Evolutionary conservation across 2,329 filamentous ascomycete genomes (phyloP).

Genomic region (Paecilomyces sp.): DNA sequence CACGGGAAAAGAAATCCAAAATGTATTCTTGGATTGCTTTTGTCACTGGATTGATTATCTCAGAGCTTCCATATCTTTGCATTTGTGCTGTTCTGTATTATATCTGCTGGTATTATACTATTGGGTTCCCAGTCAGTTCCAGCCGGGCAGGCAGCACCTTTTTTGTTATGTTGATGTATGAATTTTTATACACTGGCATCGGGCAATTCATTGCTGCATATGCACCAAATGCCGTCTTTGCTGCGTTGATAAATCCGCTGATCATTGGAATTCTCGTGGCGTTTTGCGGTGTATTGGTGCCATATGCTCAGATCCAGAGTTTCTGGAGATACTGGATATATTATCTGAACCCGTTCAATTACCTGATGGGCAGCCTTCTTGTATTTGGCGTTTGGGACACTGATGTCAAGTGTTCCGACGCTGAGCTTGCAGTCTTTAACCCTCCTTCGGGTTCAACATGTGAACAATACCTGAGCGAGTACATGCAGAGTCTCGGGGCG

Average conservation of each 20-base stretch:
- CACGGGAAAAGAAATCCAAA: slow-evolving; percentile 58
- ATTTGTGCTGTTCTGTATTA: slow-evolving; percentile 58
- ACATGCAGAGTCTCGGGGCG: slow-evolving; percentile 39
- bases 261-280: slow-evolving; percentile 64
- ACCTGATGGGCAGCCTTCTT: slow-evolving; percentile 51
- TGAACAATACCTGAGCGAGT: slow-evolving; percentile 49
- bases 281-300: slow-evolving; percentile 65
- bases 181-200: slow-evolving; percentile 63
- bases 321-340: slow-evolving; percentile 66
- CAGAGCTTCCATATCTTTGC: slow-evolving; percentile 61
- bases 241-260: slow-evolving; percentile 66
- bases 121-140: slow-evolving; percentile 56
- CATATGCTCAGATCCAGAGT: slow-evolving; percentile 53
- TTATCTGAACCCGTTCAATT: slow-evolving; percentile 57
- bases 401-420: slow-evolving; percentile 39
- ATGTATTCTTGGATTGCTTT: slow-evolving; percentile 69
- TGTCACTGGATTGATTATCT: slow-evolving; percentile 58
- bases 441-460: slow-evolving; percentile 45
- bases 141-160: slow-evolving; percentile 43
- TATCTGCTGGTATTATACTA: slow-evolving; percentile 64
- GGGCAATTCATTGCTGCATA: slow-evolving; percentile 76
- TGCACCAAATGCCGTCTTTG: slow-evolving; percentile 59
- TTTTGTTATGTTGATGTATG: slow-evolving; percentile 67
- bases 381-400: slow-evolving; percentile 45
- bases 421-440: slow-evolving; percentile 44